A percentile compares a stretch with the other conserved stretches of the same genome.
phyloP scores from a whole-genome alignment of 129 eudicot genomes.

The Oenanthe sinensis region DNA sequence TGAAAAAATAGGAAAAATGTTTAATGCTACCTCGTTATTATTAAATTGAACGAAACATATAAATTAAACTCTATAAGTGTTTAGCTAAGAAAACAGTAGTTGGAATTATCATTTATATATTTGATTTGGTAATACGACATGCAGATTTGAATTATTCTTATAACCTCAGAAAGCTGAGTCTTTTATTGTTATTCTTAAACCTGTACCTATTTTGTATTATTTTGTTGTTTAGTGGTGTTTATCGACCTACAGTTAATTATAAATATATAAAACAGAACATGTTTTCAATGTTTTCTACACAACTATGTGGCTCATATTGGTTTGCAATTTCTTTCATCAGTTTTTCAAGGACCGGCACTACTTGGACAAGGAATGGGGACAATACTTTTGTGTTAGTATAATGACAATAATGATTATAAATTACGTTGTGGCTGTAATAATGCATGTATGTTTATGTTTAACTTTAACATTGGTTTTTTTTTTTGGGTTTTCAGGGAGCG shows the following conservation, averaged over 20 bases:
- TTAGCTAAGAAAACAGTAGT: background rate
- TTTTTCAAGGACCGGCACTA: constrained; percentile 95
- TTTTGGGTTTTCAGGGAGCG: constrained; percentile 42
- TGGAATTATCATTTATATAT: background rate
- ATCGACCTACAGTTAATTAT: background rate
- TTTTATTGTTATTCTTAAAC: constrained; percentile 1
- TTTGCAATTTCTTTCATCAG: constrained; percentile 28
- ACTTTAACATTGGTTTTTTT: background rate
- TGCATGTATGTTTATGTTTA: background rate
- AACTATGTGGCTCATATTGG: constrained; percentile 1
- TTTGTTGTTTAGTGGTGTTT: background rate
- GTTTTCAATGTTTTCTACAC: background rate
- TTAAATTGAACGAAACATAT: background rate
- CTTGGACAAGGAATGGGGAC: constrained; percentile 99
- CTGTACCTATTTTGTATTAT: background rate
- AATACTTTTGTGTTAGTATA: constrained; percentile 71
- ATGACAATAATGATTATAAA: background rate
- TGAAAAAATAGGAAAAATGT: background rate
- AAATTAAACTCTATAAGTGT: too few species aligned
- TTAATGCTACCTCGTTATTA: background rate
- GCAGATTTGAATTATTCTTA: background rate
- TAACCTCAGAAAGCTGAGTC: background rate
- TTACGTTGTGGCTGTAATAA: background rate
- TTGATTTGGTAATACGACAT: background rate
- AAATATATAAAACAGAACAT: background rate